Conservation (phyloP, 176 grass and related monocot genomes). For the Eremochloa ophiuroides region DNA sequence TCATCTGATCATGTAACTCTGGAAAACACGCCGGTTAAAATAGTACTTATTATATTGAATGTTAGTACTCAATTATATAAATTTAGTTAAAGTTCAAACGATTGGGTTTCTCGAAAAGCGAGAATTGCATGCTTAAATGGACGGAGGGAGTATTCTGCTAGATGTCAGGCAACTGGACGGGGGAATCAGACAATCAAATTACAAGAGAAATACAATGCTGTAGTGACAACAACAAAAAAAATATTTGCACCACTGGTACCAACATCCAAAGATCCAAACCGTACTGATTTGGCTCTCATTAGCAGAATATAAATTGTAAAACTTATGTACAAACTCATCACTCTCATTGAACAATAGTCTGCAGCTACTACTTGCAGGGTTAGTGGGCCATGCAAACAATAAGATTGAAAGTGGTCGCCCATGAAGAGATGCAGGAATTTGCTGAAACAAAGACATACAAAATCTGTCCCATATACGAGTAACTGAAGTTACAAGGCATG, state of each 20-base stretch:
- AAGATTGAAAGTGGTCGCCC: neutral
- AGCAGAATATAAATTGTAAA: too few species aligned
- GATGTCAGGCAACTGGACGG: neutral
- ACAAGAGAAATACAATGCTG: neutral
- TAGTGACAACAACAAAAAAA: neutral
- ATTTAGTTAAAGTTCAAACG: too few species aligned
- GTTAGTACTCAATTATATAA: too few species aligned
- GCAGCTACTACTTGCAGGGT: neutral
- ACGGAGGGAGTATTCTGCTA: too few species aligned
- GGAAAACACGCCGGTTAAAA: too few species aligned
- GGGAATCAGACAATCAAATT: neutral
- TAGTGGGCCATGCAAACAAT: neutral
- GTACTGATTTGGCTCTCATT: too few species aligned
- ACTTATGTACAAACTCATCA: neutral
- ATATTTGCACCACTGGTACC: neutral
- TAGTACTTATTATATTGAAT: too few species aligned
- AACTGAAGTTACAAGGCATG: neutral
- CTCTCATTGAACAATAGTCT: neutral
- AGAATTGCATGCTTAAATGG: too few species aligned
- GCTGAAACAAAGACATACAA: neutral
- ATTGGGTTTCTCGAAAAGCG: too few species aligned
- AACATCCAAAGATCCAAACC: too few species aligned
- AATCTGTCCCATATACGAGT: neutral
- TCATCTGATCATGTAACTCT: too few species aligned
- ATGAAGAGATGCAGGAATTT: neutral